Evolutionary conservation across 352 stramenopile genomes (phyloP), one percentile per base, ranked within the genome.

Genomic region (Salisapilia sapeloensis): DNA sequence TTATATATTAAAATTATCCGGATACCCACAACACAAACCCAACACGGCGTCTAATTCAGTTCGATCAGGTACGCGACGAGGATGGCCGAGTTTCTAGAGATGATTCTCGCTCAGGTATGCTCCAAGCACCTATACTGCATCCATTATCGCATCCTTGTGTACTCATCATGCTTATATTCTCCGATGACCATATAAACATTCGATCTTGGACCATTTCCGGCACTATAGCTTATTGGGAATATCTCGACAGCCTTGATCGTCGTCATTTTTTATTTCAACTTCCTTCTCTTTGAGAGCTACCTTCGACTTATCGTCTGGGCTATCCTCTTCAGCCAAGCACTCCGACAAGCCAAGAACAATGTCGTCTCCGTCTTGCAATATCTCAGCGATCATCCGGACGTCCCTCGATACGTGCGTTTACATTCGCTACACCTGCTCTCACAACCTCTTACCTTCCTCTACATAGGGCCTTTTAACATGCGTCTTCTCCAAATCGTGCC

Each of bases 211-310:
- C 2, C 7, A 8, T 12, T 36, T 20, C n/a, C 29, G 10, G 15
- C 18, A 4, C 4, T 26, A 8, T 37, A 86, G 70, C 46, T 91
- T 24, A 75, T 91, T 38, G 75, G 75, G 44, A 91, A 87, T 51
- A 79, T 91, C 33, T 81, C 72, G 39, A 91, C 75, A 29, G 71
- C 70, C 49, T 42, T 87, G 30, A 82, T 91, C 41, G 58, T 87
- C 41, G 44, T 79, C 28, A 64, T 91, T 28, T 74, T 83, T 46
- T 91, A 91, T 50, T 87, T 87, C 46, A 91, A 91, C 56, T 91
- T 91, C 44, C 48, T 87, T 26, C 56, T 91, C 35, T 91, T 91
- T 31, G 75, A 91, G 54, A 85, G 80, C 60, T 91, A 91, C 49
- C 33, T 87, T 44, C 59, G 72, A 4, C 53, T 91, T 24, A 91